A percentile compares a stretch with the other conserved stretches of the same genome.
phyloP scores from a whole-genome alignment of 176 grass and related monocot species.

The Zea mays region DNA sequence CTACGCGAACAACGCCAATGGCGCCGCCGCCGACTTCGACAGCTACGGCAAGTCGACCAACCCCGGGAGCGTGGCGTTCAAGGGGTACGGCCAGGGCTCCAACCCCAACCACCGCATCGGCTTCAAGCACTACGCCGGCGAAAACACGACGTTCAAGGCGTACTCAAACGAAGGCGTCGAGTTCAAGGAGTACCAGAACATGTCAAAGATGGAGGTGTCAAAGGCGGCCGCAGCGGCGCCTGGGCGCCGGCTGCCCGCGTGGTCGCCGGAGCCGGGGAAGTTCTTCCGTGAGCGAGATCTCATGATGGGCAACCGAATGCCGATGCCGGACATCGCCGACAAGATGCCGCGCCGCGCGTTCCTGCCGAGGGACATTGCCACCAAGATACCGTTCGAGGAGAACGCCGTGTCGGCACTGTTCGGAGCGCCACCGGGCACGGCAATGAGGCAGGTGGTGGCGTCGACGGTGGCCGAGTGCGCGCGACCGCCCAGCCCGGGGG shows the following conservation, averaged over 20 bases:
- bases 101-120: conserved; percentile 68
- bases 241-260: neutral
- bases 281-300: conserved; percentile 64
- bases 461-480: conserved; percentile 54
- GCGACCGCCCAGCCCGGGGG: conserved; percentile 45
- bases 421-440: conserved; percentile 31
- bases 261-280: conserved; percentile 57
- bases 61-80: conserved; percentile 52
- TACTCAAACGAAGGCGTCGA: conserved; percentile 59
- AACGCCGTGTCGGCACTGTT: conserved; percentile 43
- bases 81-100: conserved; percentile 52
- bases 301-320: conserved; percentile 44
- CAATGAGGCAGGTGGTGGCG: conserved; percentile 51
- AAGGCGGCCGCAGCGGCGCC: neutral
- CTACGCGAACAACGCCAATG: conserved; percentile 55
- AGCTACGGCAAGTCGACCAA: conserved; percentile 59
- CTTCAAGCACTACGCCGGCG: conserved; percentile 49
- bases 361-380: conserved; percentile 48
- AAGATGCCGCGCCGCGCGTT: conserved; percentile 49
- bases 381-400: conserved; percentile 50
- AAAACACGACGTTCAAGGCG: conserved; percentile 51
- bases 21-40: conserved; percentile 46
- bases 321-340: conserved; percentile 65
- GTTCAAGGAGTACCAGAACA: conserved; percentile 67
- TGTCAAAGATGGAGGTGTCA: conserved; percentile 43